A percentile compares a stretch with the other conserved stretches of the same genome.
Evolutionary conservation across 2,329 filamentous ascomycete species (phyloP).

Genomic region (Fusarium guadeloupense): DNA sequence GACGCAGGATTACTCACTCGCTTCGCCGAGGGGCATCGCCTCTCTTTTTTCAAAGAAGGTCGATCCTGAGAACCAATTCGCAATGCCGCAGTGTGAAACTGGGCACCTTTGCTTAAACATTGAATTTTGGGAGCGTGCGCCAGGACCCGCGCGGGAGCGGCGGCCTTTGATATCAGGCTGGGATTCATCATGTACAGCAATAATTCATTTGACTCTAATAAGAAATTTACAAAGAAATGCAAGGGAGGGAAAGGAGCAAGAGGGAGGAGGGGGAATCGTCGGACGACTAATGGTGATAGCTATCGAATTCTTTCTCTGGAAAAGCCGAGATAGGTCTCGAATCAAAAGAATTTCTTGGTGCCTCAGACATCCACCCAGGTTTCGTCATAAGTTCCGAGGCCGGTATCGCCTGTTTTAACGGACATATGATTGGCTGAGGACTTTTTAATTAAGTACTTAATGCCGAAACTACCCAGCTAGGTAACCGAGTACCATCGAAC

Average conservation of each 20-base stretch:
- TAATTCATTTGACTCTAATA: slow-evolving; percentile 43
- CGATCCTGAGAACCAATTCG: slow-evolving; percentile 31
- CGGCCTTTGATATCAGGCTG: slow-evolving; percentile 57
- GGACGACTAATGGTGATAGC: slow-evolving; percentile 19
- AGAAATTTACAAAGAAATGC: slow-evolving; percentile 25
- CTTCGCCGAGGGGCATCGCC: slow-evolving; percentile 31
- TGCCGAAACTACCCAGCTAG: slow-evolving; percentile 44
- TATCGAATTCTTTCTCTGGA: slow-evolving; percentile 32
- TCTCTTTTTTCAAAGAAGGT: slow-evolving; percentile 28
- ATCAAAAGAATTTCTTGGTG: slow-evolving; percentile 38
- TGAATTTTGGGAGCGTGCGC: slow-evolving; percentile 56
- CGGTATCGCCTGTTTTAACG: slow-evolving; percentile 23
- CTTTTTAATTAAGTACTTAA: slow-evolving; percentile 20
- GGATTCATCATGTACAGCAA: slow-evolving; percentile 56
- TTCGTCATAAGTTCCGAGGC: slow-evolving; percentile 45
- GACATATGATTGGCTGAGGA: slow-evolving; percentile 27
- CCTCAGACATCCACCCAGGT: slow-evolving; percentile 45
- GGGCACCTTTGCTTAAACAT: slow-evolving; percentile 51
- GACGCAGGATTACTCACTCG: slow-evolving; percentile 42
- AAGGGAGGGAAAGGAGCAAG: slow-evolving; percentile 19
- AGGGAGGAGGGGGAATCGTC: slow-evolving; percentile 20
- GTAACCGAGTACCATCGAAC: slow-evolving; percentile 1
- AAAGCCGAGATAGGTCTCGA: slow-evolving; percentile 44
- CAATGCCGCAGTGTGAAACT: slow-evolving; percentile 47
- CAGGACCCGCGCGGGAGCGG: slow-evolving; percentile 57